Evolutionary conservation across 805 yeast species (phyloP).

Genomic region (Nakazawaea molendinolei): DNA sequence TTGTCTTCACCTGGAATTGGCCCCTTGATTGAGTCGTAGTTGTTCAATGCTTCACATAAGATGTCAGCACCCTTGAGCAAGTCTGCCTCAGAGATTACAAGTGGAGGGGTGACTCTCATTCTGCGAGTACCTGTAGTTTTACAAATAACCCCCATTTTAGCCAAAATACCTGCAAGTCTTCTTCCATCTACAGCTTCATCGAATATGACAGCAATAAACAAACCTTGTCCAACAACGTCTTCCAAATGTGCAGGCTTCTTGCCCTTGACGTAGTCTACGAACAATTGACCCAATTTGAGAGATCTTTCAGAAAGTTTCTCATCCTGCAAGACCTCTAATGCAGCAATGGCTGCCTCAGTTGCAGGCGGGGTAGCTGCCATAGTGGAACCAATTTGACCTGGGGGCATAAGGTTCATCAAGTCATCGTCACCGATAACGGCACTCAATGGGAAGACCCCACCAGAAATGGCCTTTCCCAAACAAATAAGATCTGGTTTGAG

Average conservation of each 20-base stretch:
- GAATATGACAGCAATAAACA: slow-evolving; percentile 18
- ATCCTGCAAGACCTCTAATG: slow-evolving; percentile 21
- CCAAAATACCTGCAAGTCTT: slow-evolving; percentile 18
- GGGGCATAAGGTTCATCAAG: slow-evolving; percentile 18
- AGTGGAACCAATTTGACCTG: slow-evolving; percentile 23
- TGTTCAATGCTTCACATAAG: slow-evolving; percentile 14
- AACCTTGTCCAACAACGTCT: slow-evolving; percentile 19
- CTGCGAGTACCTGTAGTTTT: slow-evolving; percentile 19
- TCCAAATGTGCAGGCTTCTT: slow-evolving; percentile 14
- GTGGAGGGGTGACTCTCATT: slow-evolving; percentile 22
- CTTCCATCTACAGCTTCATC: slow-evolving; percentile 16
- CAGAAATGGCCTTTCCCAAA: slow-evolving; percentile 22
- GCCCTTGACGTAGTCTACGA: slow-evolving; percentile 15
- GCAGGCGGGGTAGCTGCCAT: slow-evolving; percentile 25
- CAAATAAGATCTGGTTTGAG: slow-evolving; percentile 23
- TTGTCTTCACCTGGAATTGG: slow-evolving; percentile 11
- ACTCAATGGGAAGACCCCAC: slow-evolving; percentile 22
- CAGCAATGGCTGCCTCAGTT: slow-evolving; percentile 23
- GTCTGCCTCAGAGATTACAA: slow-evolving; percentile 17
- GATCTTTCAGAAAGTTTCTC: slow-evolving; percentile 18
- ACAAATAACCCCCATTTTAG: slow-evolving; percentile 18
- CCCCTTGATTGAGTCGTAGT: slow-evolving; percentile 9
- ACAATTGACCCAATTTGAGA: slow-evolving; percentile 15
- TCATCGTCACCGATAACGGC: slow-evolving; percentile 19
- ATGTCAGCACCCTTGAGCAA: slow-evolving; percentile 19